Percentiles rank a stretch among this genome's conserved stretches.
Evolutionary conservation across 2,329 filamentous ascomycete species (phyloP).

Genomic region (Colletotrichum spinosum): DNA sequence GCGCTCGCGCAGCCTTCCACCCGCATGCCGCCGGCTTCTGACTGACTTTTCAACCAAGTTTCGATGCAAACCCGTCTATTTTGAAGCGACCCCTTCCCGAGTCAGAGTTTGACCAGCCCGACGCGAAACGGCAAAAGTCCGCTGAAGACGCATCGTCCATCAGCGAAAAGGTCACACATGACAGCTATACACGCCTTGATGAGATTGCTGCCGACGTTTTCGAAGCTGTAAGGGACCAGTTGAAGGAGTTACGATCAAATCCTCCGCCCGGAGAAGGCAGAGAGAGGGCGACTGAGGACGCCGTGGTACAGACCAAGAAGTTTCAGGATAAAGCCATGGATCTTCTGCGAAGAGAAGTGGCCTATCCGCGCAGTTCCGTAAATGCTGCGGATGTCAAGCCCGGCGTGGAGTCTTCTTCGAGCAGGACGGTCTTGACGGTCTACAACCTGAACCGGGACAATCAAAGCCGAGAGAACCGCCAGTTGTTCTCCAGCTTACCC

Average conservation of each 20-base stretch:
- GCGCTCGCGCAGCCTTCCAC: conserved; percentile 3
- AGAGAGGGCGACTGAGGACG: conserved; percentile 50
- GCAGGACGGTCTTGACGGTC: conserved; percentile 76
- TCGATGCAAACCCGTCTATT: conserved; percentile 66
- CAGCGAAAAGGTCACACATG: conserved; percentile 63
- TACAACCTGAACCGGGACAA: too few relatives aligned
- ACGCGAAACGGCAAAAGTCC: conserved; percentile 71
- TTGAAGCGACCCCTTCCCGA: conserved; percentile 65
- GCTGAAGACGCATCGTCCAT: conserved; percentile 58
- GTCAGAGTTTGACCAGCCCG: conserved; percentile 59
- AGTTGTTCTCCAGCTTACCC: conserved; percentile 87
- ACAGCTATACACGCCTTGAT: conserved; percentile 70
- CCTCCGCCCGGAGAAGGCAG: conserved; percentile 42
- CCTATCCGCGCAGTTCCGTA: conserved; percentile 57
- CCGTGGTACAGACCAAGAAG: conserved; percentile 55
- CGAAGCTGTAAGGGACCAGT: conserved; percentile 58
- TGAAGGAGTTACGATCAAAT: conserved; percentile 57
- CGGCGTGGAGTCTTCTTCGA: conserved; percentile 51
- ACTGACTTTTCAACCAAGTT: conserved; percentile 55
- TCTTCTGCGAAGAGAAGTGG: conserved; percentile 71
- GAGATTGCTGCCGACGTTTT: conserved; percentile 72
- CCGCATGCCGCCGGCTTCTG: conserved; percentile 3
- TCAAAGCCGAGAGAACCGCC: conserved; percentile 63
- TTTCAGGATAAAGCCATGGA: conserved; percentile 74
- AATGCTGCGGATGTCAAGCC: conserved; percentile 49